Percentiles rank a stretch among this genome's conserved stretches.
These are phyloP conservation scores for Plectosphaerella plurivora DNA, from an alignment of 2,329 filamentous ascomycete species.

Conservation along the genomic window DNA sequence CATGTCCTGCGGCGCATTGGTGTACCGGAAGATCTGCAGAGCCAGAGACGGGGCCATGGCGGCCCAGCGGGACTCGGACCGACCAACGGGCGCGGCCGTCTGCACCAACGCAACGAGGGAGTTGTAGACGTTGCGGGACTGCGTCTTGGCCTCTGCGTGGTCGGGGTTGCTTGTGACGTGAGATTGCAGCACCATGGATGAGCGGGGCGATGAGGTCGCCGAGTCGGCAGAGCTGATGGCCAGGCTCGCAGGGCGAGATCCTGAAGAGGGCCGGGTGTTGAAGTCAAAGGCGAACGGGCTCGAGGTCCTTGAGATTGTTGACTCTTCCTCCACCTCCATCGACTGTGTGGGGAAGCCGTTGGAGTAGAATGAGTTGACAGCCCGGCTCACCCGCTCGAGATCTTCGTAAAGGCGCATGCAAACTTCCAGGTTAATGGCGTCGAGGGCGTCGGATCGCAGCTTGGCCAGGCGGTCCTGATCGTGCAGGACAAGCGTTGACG, in stretches of 20 bases:
- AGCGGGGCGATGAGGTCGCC: conserved; percentile 46
- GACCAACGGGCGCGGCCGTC: conserved; percentile 37
- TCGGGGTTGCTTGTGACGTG: conserved; percentile 32
- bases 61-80: conserved; percentile 45
- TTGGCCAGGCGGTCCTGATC: conserved; percentile 61
- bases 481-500: conserved; percentile 55
- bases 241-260: conserved; percentile 46
- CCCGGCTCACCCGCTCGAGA: conserved; percentile 39
- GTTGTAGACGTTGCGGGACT: conserved; percentile 44
- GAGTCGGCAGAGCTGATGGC: conserved; percentile 46
- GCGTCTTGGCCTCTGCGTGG: conserved; percentile 34
- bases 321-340: conserved; percentile 22
- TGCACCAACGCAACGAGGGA: conserved; percentile 52
- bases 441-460: conserved; percentile 55
- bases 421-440: conserved; percentile 59
- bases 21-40: conserved; percentile 55
- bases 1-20: conserved; percentile 43
- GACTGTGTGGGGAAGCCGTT: conserved; percentile 10
- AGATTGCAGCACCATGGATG: conserved; percentile 33
- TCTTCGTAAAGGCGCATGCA: conserved; percentile 58
- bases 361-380: conserved; percentile 15
- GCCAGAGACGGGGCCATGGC: conserved; percentile 48
- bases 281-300: conserved; percentile 42
- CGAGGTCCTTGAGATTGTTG: conserved; percentile 16
- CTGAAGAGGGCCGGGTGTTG: conserved; percentile 29